These are phyloP conservation scores for Glarea lozoyensis DNA, from an alignment of 495 filamentous ascomycete species.

Conservation along the genomic window DNA sequence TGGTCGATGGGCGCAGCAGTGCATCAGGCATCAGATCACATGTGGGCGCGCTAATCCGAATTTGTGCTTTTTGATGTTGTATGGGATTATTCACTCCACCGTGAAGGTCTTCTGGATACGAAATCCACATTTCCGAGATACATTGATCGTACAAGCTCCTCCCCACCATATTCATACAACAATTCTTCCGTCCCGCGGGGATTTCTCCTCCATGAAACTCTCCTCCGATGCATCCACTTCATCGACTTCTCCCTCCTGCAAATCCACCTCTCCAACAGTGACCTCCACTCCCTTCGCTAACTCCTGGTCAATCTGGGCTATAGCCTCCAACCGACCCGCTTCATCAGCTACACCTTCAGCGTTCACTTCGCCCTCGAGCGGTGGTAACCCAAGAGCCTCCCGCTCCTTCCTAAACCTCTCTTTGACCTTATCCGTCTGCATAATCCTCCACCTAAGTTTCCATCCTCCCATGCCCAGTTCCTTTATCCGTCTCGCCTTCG, in stretches of 20 bases:
- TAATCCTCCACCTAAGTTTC: slow-evolving; percentile 74
- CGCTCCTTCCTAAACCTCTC: slow-evolving; percentile 50
- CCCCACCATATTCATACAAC: no score
- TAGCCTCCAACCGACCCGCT: slow-evolving; percentile 27
- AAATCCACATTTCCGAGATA: no score
- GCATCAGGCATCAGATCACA: no score
- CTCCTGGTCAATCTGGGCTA: slow-evolving; percentile 30
- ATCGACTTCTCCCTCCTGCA: slow-evolving; percentile 8
- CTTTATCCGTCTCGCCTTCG: slow-evolving; percentile 62
- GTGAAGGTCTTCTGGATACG: no score
- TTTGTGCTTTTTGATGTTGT: no score
- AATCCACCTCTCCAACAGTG: slow-evolving; percentile 28
- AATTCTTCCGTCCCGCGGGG: no score
- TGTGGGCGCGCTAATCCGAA: no score
- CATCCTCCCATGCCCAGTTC: slow-evolving; percentile 84
- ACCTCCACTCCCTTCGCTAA: slow-evolving; percentile 30
- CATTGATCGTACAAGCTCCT: no score
- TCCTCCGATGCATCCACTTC: slow-evolving; percentile 8
- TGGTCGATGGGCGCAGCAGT: no score
- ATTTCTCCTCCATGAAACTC: background rate
- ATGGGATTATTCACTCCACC: no score
- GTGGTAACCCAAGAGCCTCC: slow-evolving; percentile 35
- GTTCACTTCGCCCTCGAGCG: slow-evolving; percentile 15
- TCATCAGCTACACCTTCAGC: slow-evolving; percentile 15
- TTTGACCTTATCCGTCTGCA: slow-evolving; percentile 60